phyloP scores from a whole-genome alignment of 1,284 basidiomycete genomes.

The Ceratorhiza oryzae-sativae region DNA sequence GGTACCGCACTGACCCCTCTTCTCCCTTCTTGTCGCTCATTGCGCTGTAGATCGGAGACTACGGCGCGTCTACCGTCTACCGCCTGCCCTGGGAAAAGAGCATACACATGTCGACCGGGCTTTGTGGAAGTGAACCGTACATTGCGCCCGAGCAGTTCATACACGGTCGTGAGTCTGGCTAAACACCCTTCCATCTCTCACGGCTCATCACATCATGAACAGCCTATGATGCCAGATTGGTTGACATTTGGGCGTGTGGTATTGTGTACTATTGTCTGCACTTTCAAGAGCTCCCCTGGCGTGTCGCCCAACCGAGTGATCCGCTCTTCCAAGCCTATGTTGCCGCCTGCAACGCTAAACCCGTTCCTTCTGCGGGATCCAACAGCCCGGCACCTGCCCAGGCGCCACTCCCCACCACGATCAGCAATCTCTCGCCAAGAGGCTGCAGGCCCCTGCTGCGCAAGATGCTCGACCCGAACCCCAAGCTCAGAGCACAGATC shows the following conservation, averaged over 20 bases:
- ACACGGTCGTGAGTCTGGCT: slow-evolving; percentile 82
- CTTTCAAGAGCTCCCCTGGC: slow-evolving; percentile 97
- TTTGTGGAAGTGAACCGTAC: slow-evolving; percentile 98
- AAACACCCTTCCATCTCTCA: neutral
- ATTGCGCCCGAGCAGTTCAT: slow-evolving; percentile 98
- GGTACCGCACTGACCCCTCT: slow-evolving; percentile 55
- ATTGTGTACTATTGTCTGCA: slow-evolving; percentile 99
- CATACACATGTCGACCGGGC: slow-evolving; percentile 94
- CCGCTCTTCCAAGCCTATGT: slow-evolving; percentile 84
- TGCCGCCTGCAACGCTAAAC: slow-evolving; percentile 60
- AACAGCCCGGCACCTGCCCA: slow-evolving; percentile 46
- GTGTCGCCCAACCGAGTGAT: slow-evolving; percentile 88
- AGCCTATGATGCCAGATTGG: slow-evolving; percentile 97
- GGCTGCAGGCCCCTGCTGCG: slow-evolving; percentile 86
- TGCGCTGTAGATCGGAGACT: slow-evolving; percentile 85
- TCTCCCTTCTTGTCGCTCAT: slow-evolving; percentile 43
- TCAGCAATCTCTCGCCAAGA: slow-evolving; percentile 88
- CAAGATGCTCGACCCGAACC: slow-evolving; percentile 96
- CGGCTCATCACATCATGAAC: slow-evolving; percentile 43
- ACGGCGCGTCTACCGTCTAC: slow-evolving; percentile 98
- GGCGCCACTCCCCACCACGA: slow-evolving; percentile 68
- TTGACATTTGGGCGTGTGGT: slow-evolving; percentile 97
- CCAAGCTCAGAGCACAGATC: slow-evolving; percentile 77
- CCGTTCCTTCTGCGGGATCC: slow-evolving; percentile 21
- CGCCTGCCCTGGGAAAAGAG: slow-evolving; percentile 98